Conservation (phyloP, 106 monocot genomes). For the Dendrobium officinale region DNA sequence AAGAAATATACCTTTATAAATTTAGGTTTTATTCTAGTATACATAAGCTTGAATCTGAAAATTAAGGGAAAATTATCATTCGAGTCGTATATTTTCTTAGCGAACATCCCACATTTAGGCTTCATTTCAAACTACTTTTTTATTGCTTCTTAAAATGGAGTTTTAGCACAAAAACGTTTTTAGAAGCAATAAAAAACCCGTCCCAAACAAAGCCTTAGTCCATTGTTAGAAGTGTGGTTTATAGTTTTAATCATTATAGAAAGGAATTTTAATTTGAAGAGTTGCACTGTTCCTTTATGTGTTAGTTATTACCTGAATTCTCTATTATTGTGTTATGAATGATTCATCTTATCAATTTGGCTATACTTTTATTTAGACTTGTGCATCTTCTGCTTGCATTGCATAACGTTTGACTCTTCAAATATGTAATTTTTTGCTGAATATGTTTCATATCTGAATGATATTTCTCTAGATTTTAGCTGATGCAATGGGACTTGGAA, state of each 20-base stretch:
- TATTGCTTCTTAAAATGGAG: too few relatives aligned
- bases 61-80: not conserved
- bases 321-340: not conserved
- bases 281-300: too few relatives aligned
- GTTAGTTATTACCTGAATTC: too few relatives aligned
- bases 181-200: too few relatives aligned
- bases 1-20: not conserved
- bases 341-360: not conserved
- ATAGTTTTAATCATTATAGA: too few relatives aligned
- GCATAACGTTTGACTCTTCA: not conserved
- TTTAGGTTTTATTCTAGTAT: not conserved
- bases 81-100: too few relatives aligned
- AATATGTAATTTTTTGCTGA: not conserved
- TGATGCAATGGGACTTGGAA: constrained; percentile 98
- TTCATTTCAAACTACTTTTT: too few relatives aligned
- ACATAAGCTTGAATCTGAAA: not conserved
- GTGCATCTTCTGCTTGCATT: not conserved
- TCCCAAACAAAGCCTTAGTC: too few relatives aligned
- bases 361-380: not conserved
- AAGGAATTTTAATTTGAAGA: too few relatives aligned
- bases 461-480: constrained; percentile 56
- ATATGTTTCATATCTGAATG: constrained; percentile 9
- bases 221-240: too few relatives aligned
- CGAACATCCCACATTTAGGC: too few relatives aligned
- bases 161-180: too few relatives aligned